A percentile compares a stretch with the other conserved stretches of the same genome.
Conservation (phyloP, 345 rosid species). For the Aethionema arabicum region DNA sequence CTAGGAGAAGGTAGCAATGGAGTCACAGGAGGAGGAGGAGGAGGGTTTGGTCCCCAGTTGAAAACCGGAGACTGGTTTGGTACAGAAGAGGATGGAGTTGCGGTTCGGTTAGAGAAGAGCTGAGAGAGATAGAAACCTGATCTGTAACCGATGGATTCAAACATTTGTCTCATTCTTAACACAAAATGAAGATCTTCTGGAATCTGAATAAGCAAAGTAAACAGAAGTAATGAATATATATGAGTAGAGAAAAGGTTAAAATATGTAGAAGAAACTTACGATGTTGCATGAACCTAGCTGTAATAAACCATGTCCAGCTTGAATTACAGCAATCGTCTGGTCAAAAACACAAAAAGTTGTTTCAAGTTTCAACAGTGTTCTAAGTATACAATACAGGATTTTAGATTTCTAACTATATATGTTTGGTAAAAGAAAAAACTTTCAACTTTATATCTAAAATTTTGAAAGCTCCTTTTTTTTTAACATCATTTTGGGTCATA, state of each 20-base stretch:
- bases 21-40: constrained; percentile 40
- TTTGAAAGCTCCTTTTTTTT: no score
- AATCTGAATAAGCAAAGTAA: constrained; percentile 46
- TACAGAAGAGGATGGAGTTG: constrained; percentile 43
- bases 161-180: constrained; percentile 89
- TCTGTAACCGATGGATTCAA: constrained; percentile 90
- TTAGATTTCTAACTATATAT: no score
- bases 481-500: no score
- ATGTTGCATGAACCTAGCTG: constrained; percentile 96
- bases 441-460: no score
- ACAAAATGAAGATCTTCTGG: constrained; percentile 99
- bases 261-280: constrained; percentile 48
- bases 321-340: constrained; percentile 98
- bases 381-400: no score
- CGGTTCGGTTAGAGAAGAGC: constrained; percentile 67
- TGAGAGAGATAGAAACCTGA: constrained; percentile 94
- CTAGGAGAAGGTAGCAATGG: constrained; percentile 62
- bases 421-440: no score
- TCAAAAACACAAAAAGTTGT: constrained; percentile 14
- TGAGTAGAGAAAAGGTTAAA: neutral
- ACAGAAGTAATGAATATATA: constrained; percentile 55
- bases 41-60: constrained; percentile 65
- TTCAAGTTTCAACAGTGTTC: neutral
- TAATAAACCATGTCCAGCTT: constrained; percentile 97
- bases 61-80: constrained; percentile 59